These are phyloP conservation scores for Synchytrium microbalum DNA, from an alignment of 371 early-diverging fungal species.

Conservation along the genomic window DNA sequence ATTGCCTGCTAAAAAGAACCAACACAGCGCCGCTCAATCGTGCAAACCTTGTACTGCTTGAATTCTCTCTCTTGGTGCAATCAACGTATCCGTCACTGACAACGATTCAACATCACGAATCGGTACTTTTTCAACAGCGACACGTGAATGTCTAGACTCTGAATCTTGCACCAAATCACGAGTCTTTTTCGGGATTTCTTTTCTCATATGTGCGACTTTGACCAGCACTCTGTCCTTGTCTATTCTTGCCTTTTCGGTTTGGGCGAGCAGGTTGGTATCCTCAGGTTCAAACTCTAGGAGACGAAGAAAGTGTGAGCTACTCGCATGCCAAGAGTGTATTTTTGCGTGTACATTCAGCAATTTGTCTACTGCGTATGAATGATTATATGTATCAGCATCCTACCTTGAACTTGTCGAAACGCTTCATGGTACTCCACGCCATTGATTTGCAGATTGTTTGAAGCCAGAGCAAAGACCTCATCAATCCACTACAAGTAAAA, in stretches of 20 bases:
- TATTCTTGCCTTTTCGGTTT: neutral
- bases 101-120: no score
- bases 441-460: neutral
- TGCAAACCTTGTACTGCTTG: no score
- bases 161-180: neutral
- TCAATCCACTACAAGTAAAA: neutral
- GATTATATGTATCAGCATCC: no score
- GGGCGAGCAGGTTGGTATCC: neutral
- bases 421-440: neutral
- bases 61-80: no score
- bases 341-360: no score
- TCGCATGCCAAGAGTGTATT: neutral
- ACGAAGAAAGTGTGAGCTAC: neutral
- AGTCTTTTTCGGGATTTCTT: neutral
- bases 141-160: no score
- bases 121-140: no score
- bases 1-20: no score
- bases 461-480: neutral
- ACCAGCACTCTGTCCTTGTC: neutral
- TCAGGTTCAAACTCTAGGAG: neutral
- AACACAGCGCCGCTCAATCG: no score
- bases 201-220: neutral
- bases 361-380: no score
- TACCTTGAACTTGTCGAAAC: neutral
- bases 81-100: no score